These are phyloP conservation scores for Dendrocalamus sinicus DNA, from an alignment of 176 grass and related monocot species.

Conservation along the genomic window DNA sequence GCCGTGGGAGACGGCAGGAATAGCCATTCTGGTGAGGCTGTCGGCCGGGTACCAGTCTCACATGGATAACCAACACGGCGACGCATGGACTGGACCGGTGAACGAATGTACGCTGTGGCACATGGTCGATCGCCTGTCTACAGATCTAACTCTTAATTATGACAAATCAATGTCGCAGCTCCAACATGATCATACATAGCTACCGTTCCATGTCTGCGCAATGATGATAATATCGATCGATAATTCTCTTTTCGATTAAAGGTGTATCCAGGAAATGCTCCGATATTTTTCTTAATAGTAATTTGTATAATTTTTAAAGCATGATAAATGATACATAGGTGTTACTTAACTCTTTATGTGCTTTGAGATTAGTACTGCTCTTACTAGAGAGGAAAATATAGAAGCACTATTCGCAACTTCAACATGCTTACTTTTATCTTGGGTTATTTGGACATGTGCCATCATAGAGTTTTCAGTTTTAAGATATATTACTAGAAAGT, in stretches of 20 bases:
- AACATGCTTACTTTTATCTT: neutral
- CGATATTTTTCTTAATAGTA: too few relatives aligned
- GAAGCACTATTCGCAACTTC: neutral
- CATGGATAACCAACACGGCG: slow-evolving; percentile 8
- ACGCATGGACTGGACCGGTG: slow-evolving; percentile 12
- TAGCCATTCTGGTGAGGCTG: slow-evolving; percentile 39
- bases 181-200: neutral
- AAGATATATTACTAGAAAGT: too few relatives aligned
- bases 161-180: neutral
- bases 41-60: slow-evolving; percentile 2
- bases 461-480: too few relatives aligned
- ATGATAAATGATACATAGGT: too few relatives aligned
- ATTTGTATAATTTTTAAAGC: too few relatives aligned
- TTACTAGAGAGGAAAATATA: too few relatives aligned
- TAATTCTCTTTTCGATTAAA: neutral
- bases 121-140: slow-evolving; percentile 18
- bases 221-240: neutral
- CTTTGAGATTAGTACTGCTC: too few relatives aligned
- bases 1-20: slow-evolving; percentile 5
- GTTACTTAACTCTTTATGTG: too few relatives aligned
- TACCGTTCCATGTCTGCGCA: neutral
- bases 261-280: neutral
- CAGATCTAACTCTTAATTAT: neutral
- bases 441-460: too few relatives aligned
- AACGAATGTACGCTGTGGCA: neutral